Conservation (phyloP, 1,284 basidiomycete species). For the Xerocomus minutiporus region DNA sequence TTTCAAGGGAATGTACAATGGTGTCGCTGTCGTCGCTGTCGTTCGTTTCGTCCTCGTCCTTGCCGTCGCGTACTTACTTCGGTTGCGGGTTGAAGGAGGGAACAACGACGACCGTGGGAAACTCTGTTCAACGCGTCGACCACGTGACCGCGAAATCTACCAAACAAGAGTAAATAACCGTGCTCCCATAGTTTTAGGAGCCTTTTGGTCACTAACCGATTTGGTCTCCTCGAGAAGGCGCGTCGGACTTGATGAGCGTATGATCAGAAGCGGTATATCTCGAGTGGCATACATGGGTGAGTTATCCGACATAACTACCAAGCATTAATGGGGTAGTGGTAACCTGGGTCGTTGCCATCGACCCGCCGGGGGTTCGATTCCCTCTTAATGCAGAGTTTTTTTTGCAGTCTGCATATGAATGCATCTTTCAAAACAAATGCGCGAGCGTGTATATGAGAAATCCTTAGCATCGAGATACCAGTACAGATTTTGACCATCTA, state of each 20-base stretch:
- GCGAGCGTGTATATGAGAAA: too few relatives aligned
- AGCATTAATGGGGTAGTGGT: conserved; percentile 31
- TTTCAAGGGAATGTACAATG: neutral
- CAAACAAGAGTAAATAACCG: conserved; percentile 16
- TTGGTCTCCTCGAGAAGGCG: too few relatives aligned
- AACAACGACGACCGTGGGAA: conserved; percentile 28
- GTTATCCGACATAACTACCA: too few relatives aligned
- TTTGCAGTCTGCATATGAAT: too few relatives aligned
- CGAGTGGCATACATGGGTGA: too few relatives aligned
- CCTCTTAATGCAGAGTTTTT: conserved; percentile 57
- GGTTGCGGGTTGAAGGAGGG: conserved; percentile 7
- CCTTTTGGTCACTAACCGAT: too few relatives aligned
- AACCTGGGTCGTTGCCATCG: conserved; percentile 36
- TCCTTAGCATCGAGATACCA: too few relatives aligned
- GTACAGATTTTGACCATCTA: neutral
- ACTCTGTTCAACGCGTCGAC: conserved; percentile 22
- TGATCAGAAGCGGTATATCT: too few relatives aligned
- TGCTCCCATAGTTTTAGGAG: too few relatives aligned
- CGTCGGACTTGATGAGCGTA: too few relatives aligned
- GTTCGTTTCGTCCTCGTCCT: conserved; percentile 16
- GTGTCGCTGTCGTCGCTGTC: conserved; percentile 19
- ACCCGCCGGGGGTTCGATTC: conserved; percentile 76
- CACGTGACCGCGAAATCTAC: conserved; percentile 27
- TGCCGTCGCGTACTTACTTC: conserved; percentile 9
- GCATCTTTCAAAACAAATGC: too few relatives aligned